These are phyloP conservation scores for Silene uniflora DNA, from an alignment of 148 eudicot genomes.

Conservation along the genomic window DNA sequence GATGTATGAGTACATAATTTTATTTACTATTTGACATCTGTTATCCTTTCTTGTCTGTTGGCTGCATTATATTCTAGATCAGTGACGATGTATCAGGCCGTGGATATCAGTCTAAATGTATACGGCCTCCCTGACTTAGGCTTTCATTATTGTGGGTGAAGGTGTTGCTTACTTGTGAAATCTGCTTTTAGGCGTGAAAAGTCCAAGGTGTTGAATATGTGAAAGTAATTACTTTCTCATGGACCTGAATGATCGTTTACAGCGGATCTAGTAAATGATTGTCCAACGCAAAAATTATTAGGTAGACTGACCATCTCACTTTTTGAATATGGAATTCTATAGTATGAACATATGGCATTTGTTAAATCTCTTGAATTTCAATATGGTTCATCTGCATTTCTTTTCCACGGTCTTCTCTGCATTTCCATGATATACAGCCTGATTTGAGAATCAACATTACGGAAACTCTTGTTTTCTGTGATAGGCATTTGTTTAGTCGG, in stretches of 20 bases:
- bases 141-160: constrained; percentile 2
- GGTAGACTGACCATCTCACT: constrained; percentile 13
- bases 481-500: no score
- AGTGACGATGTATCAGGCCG: neutral
- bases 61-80: neutral
- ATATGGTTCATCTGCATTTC: neutral
- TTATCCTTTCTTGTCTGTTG: neutral
- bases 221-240: neutral
- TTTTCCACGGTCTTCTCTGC: neutral
- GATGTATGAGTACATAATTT: neutral
- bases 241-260: constrained; percentile 18
- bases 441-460: neutral
- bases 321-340: neutral
- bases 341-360: neutral
- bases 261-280: constrained; percentile 11
- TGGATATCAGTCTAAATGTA: constrained; percentile 1
- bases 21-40: neutral
- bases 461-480: no score
- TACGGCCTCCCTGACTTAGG: neutral
- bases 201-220: constrained; percentile 1
- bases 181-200: neutral
- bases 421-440: neutral
- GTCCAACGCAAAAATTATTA: constrained; percentile 19
- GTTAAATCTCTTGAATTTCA: neutral
- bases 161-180: neutral